Base-by-base conservation (phyloP, 768 basidiomycete species). In the Boletus tomentosulus region DNA sequence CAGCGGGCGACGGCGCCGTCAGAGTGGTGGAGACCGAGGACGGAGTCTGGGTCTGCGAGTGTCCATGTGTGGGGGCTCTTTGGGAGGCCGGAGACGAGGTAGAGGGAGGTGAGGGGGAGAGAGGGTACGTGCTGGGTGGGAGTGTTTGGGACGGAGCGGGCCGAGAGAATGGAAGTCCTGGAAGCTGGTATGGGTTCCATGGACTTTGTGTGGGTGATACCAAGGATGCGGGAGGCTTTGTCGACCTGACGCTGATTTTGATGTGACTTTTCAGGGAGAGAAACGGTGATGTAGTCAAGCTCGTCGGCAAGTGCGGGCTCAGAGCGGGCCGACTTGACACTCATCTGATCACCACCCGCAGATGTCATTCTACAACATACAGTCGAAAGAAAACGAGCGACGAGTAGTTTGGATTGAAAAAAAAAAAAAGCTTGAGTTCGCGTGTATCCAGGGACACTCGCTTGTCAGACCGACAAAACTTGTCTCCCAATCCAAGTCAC, bases 51-150 rank as follows among this genome's bases (percentile, higher is more conserved):
- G 68, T 94, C 92, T 0, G 89, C 86, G 42, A 92, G 81, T 16
- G 89, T 89, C 92, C 93, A 95, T 11, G 88, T 92, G 67, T 90
- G 84, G 1, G 92, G 90, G 30, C 86, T 86, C 70, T 94, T 94
- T 16, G 91, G 89, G 30, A 96, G 80, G 11, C 93, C 92, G 1
- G 89, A 90, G 30, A 92, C 89, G 61, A 92, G 86, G 69, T 92
- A 92, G 61, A 92, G 83, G 31, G 87, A 89, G 2, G 89, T 85
- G 57, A 92, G 82, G 28, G 89, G 88, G 46, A 86, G 76, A 27
- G 87, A 82, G 12, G 89, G 86, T 10, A 76, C 73, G 62, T 83
- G 79, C n/a, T 87, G 81, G 13, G 83, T 74, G 39, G 80, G 72
- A 1, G 83, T 76, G 48, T 62, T 66, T 28, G 69, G 69, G 27